Percentiles rank a stretch among this genome's conserved stretches.
phyloP scores from a whole-genome alignment of 164 flowering plant species.

The Sedum album region DNA sequence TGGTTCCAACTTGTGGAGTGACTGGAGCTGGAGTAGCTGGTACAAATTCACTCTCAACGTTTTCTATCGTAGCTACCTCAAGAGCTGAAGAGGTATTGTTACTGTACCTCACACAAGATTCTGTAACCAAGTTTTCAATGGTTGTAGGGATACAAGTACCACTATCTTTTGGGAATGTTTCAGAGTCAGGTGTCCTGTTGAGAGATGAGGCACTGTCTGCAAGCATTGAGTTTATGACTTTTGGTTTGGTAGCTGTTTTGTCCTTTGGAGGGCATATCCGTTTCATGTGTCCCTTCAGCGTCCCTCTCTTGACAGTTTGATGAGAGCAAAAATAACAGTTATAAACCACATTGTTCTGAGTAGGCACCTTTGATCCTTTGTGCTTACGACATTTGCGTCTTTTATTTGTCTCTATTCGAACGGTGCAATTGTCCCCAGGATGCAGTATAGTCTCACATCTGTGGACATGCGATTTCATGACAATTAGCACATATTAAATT shows the following conservation, averaged over 20 bases:
- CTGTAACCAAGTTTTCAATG: neutral
- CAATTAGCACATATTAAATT: neutral
- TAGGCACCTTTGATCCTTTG: slow-evolving; percentile 3
- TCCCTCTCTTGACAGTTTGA: slow-evolving; percentile 55
- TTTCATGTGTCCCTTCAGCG: slow-evolving; percentile 58
- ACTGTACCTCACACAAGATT: neutral
- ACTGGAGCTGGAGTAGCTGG: slow-evolving; percentile 18
- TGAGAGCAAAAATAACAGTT: slow-evolving; percentile 68
- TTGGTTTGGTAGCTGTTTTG: slow-evolving; percentile 10
- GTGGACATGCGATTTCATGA: slow-evolving; percentile 9
- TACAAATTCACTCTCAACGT: slow-evolving; percentile 6
- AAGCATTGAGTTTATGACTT: no score
- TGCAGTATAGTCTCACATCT: slow-evolving; percentile 82
- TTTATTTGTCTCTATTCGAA: slow-evolving; percentile 50
- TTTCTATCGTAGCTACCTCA: slow-evolving; percentile 11
- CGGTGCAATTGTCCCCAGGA: slow-evolving; percentile 65
- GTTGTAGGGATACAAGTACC: neutral
- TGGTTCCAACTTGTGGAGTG: slow-evolving; percentile 25
- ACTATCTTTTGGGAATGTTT: neutral
- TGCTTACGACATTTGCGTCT: slow-evolving; percentile 24
- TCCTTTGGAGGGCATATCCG: slow-evolving; percentile 29
- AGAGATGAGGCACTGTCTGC: neutral
- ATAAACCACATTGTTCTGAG: slow-evolving; percentile 55
- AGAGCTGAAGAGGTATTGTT: slow-evolving; percentile 5
- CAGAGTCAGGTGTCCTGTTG: neutral